phyloP scores from a whole-genome alignment of 345 rosid species.

The Eucalyptus melliodora region DNA sequence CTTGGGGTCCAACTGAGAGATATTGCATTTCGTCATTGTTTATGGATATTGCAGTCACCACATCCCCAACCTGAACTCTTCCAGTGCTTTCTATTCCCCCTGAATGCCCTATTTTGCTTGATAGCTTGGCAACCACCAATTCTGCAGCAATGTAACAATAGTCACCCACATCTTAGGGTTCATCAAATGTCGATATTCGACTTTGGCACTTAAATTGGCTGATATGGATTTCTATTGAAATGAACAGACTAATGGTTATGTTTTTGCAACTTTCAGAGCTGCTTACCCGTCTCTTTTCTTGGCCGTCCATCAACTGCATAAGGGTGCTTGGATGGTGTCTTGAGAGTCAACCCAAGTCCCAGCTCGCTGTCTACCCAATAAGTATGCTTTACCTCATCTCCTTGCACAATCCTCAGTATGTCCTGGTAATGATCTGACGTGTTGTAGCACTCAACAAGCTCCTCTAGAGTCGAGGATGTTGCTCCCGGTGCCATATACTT shows the following conservation, averaged over 20 bases:
- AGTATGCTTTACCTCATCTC: constrained; percentile 3
- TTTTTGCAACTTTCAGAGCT: not conserved
- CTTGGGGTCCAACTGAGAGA: constrained; percentile 8
- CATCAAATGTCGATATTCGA: not conserved
- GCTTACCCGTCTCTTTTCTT: constrained; percentile 11
- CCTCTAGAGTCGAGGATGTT: constrained; percentile 2
- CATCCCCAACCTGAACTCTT: constrained; percentile 14
- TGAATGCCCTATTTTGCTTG: constrained; percentile 4
- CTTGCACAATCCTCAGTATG: constrained; percentile 4
- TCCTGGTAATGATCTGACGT: constrained; percentile 22
- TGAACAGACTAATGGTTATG: not conserved
- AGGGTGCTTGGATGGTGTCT: constrained; percentile 2
- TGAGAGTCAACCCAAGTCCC: constrained; percentile 16
- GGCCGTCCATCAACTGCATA: not conserved
- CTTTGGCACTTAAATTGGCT: not conserved
- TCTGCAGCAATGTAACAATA: not conserved
- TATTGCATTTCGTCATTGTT: constrained; percentile 12
- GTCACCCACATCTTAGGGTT: not conserved
- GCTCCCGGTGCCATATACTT: constrained; percentile 11
- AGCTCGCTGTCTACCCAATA: constrained; percentile 18
- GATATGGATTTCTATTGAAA: not conserved
- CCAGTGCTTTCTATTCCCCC: constrained; percentile 12
- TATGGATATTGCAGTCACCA: constrained; percentile 10
- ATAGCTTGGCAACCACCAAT: constrained; percentile 8
- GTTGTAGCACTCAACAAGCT: constrained; percentile 6